A percentile compares a stretch with the other conserved stretches of the same genome.
Conservation (phyloP, 139 green algal genomes). For the Chlorella vulgaris region DNA sequence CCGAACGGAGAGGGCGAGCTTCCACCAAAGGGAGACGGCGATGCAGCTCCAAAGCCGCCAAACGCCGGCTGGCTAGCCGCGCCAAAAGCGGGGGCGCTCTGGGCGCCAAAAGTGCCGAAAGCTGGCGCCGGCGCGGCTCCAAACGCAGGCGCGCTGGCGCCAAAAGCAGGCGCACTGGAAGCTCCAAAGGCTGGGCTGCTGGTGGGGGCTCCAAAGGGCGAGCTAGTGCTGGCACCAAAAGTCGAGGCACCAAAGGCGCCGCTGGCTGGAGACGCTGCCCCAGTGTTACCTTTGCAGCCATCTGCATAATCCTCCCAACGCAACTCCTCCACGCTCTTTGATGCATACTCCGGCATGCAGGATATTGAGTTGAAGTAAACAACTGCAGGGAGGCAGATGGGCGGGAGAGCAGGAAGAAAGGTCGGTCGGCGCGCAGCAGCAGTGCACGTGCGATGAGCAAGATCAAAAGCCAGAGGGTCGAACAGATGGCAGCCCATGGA, state of each 20-base stretch:
- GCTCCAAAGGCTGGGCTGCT: conserved; percentile 41
- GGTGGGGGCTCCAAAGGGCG: conserved; percentile 36
- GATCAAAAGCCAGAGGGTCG: no score
- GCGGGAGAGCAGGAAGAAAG: not conserved
- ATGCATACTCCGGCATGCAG: conserved; percentile 78
- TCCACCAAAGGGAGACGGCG: conserved; percentile 26
- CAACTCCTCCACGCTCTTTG: conserved; percentile 89
- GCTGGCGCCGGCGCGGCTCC: conserved; percentile 8
- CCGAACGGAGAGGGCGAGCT: conserved; percentile 26
- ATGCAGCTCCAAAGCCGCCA: not conserved
- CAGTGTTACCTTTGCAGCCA: conserved; percentile 55
- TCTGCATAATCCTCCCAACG: conserved; percentile 87
- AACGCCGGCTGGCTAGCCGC: not conserved
- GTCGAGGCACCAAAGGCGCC: conserved; percentile 31
- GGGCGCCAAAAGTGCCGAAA: conserved; percentile 9
- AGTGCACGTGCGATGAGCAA: no score
- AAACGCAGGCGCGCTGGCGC: conserved; percentile 39
- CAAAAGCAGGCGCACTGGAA: conserved; percentile 36
- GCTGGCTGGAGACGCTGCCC: conserved; percentile 11
- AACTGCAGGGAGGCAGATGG: not conserved
- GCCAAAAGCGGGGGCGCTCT: conserved; percentile 48
- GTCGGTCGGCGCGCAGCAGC: no score
- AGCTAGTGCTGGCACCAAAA: conserved; percentile 33
- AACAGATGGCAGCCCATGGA: no score
- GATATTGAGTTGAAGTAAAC: conserved; percentile 75